Percentiles rank a stretch among this genome's conserved stretches.
Evolutionary conservation across 805 yeast genomes (phyloP).

Genomic region (Wickerhamiella lipophila): DNA sequence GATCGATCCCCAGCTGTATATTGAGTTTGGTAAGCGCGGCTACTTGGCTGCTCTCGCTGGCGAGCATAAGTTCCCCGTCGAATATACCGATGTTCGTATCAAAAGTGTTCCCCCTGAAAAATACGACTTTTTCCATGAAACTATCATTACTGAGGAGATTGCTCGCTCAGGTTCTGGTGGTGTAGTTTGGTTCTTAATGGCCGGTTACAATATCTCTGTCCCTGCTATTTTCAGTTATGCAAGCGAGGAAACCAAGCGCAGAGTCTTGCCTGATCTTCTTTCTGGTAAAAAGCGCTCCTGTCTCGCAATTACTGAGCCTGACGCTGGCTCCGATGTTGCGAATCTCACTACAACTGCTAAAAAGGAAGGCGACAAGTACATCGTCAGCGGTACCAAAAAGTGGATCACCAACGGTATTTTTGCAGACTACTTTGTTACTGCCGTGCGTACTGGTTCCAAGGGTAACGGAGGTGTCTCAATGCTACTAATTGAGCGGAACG

Average conservation of each 20-base stretch:
- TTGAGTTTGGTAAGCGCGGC: constrained; percentile 31
- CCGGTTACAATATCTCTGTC: constrained; percentile 33
- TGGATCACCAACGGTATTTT: constrained; percentile 37
- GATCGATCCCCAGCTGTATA: constrained; percentile 26
- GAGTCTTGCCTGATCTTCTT: constrained; percentile 30
- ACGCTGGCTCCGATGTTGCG: constrained; percentile 36
- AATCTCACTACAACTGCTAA: constrained; percentile 31
- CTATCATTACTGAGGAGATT: constrained; percentile 30
- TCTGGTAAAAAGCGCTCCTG: constrained; percentile 33
- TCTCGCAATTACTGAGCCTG: constrained; percentile 34
- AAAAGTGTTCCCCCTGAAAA: constrained; percentile 31
- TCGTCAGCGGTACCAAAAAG: constrained; percentile 34
- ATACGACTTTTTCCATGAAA: constrained; percentile 30
- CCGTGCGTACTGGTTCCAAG: constrained; percentile 34
- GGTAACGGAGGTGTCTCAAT: constrained; percentile 32
- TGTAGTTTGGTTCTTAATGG: constrained; percentile 31
- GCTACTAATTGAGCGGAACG: constrained; percentile 30
- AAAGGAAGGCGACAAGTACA: constrained; percentile 30
- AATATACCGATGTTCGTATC: constrained; percentile 29
- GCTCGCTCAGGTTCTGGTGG: constrained; percentile 34
- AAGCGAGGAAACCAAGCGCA: constrained; percentile 24
- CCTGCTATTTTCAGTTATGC: constrained; percentile 32
- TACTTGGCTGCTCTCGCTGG: constrained; percentile 32
- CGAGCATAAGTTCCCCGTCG: constrained; percentile 26
- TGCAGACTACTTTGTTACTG: constrained; percentile 34